A percentile compares a stretch with the other conserved stretches of the same genome.
These are phyloP conservation scores for Ogataea trehaloabstinens DNA, from an alignment of 805 yeast species.

Conservation along the genomic window DNA sequence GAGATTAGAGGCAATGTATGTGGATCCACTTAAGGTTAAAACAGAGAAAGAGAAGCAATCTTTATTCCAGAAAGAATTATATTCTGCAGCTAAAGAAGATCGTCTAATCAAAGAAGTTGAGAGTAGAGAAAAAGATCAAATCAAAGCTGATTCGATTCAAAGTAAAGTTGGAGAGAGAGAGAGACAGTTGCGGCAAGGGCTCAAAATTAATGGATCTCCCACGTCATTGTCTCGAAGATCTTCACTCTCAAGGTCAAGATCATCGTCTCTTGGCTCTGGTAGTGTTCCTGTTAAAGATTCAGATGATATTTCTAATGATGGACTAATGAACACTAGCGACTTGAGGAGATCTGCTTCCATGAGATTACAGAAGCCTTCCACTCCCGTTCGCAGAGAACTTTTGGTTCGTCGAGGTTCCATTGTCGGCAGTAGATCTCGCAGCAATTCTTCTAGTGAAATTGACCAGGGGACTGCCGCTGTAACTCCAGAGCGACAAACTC, in stretches of 20 bases:
- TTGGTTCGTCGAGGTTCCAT: constrained; percentile 7
- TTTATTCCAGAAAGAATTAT: constrained; percentile 21
- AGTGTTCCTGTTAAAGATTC: constrained; percentile 1
- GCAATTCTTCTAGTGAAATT: constrained; percentile 5
- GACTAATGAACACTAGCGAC: background rate
- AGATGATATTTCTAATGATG: background rate
- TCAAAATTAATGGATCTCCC: constrained; percentile 15
- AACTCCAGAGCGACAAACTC: background rate
- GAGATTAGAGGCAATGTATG: constrained; percentile 23
- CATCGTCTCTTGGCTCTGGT: constrained; percentile 12
- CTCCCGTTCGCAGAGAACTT: constrained; percentile 2
- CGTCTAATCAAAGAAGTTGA: constrained; percentile 22
- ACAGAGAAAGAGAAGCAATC: constrained; percentile 26
- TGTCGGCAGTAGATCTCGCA: constrained; percentile 2
- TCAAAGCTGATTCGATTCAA: constrained; percentile 13
- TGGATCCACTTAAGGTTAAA: constrained; percentile 25
- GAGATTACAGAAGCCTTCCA: constrained; percentile 4
- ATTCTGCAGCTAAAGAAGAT: constrained; percentile 26
- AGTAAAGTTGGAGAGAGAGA: constrained; percentile 23
- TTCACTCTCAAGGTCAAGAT: constrained; percentile 16
- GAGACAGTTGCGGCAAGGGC: constrained; percentile 18
- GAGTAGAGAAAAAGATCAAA: constrained; percentile 13
- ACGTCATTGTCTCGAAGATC: constrained; percentile 13
- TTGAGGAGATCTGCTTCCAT: constrained; percentile 10
- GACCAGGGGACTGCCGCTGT: too few relatives aligned